Evolutionary conservation across 352 stramenopile species (phyloP), one percentile per base, ranked within the genome.

Genomic region (Pythium brachiatum): DNA sequence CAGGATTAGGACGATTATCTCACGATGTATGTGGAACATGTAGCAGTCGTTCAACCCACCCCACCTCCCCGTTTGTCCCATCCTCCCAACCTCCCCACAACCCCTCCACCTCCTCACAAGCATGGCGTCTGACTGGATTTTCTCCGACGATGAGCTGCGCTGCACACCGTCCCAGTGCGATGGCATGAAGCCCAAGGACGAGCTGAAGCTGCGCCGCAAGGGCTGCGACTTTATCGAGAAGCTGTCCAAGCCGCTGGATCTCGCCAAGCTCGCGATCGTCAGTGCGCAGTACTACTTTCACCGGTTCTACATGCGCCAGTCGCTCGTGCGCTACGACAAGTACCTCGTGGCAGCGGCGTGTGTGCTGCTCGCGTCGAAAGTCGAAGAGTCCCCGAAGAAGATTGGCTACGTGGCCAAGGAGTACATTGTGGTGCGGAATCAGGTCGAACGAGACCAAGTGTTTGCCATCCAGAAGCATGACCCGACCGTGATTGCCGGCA

Each of bases 241-340:
- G 72, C 85, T 96, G 66, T 76, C 79, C 23, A 91, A 92, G 47
- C 63, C 74, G 3, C 56, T 96, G 32, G 78, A 94, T 55, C 59
- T 96, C 39, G 82, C 87, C 18, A 93, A 92, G 62, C 75, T 95
- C 8, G 83, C 82, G 50, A 81, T 92, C 55, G 89, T 90, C 62
- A 94, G 80, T 44, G 88, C 85, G 21, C 78, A 88, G 70, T 90
- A 91, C 47, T 96, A 86, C 51, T 81, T 96, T n/a, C 88, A 96
- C 59, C 79, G 87, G 27, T 96, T 96, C 65, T 95, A 80, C 69
- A 91, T 89, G 75, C 78, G 83, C 3, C 85, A 95, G 70, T 92
- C 85, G 21, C 73, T 95, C 38, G 80, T 92, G 34, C 78, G 81
- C 20, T 90, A 95, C 66, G 87, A 96, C 68, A 88, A 90, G 64